Evolutionary conservation across 1,139 yeast genomes (phyloP), one percentile per base, ranked within the genome.

Genomic region (Candida frijolesensis): DNA sequence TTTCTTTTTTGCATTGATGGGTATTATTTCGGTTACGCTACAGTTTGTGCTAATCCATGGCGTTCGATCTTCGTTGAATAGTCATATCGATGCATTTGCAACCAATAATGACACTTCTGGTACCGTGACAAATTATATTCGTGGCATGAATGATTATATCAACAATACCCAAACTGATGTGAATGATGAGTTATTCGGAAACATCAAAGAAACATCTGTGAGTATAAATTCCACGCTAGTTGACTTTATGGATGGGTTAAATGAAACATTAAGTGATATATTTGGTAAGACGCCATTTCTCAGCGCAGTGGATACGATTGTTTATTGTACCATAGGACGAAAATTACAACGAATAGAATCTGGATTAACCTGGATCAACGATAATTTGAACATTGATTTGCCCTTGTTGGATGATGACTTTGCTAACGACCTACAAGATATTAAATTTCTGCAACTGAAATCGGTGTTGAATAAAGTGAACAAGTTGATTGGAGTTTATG

Each of bases 281-380:
- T 91, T 94, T 67, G 82, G 84, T 3, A 77, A 75, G 3, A 89
- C 98, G 0, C 81, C 89, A 0, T 71, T 94, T 14, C 80, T 83
- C 44, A 62, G 63, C 1, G 88, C 96, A 0, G 75, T 92, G 58
- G 79, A 70, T 34, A 71, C 84, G 0, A 83, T 91, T 0, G 87
- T 91, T 5, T 83, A 85, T 46, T 94, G 99, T 68, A 82, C 89
- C 1, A 72, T 94, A 40, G 95, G 91, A 12, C 74, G 85, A 49
- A 94, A 92, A 62, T 65, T 92, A 6, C 73, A 75, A 3, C 75
- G 78, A 33, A 71, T 91, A 0, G 88, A 88, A 57, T 63, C 76
- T 22, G 98, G 96, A 0, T 66, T 92, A 48, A 78, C 84, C 1
- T 94, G 98, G 98, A 70, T 92, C 2, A 77, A 87, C 58, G 72